A percentile compares a stretch with the other conserved stretches of the same genome.
Conservation (phyloP, 2,329 filamentous ascomycete genomes). For the Penicillium sp. region DNA sequence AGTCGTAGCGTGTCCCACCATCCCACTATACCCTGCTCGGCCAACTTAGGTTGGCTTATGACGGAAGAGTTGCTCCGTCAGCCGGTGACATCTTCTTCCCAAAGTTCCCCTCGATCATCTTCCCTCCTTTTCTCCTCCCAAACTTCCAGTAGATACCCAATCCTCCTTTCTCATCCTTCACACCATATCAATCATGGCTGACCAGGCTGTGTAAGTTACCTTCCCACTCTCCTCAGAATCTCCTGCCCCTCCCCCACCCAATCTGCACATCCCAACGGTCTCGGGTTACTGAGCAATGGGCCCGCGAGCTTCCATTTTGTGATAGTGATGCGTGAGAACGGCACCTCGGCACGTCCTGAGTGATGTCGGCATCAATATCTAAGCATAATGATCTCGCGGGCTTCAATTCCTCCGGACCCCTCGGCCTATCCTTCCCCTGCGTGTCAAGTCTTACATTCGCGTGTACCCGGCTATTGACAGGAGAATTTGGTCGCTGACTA, state of each 20-base stretch:
- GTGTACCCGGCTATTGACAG: conserved; percentile 31
- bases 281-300: background rate
- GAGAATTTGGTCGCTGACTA: conserved; percentile 43
- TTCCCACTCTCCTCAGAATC: background rate
- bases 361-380: conserved; percentile 4
- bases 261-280: background rate
- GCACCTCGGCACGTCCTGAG: background rate
- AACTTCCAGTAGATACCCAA: conserved; percentile 16
- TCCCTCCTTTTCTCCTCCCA: conserved; percentile 24
- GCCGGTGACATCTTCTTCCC: conserved; percentile 23
- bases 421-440: background rate
- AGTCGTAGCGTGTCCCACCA: conserved; percentile 22
- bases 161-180: conserved; percentile 16
- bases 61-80: conserved; percentile 40
- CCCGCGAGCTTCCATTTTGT: background rate
- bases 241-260: background rate
- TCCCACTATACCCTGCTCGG: background rate
- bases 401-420: conserved; percentile 8
- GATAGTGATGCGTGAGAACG: background rate
- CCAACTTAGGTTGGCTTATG: conserved; percentile 16
- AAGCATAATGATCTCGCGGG: background rate
- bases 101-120: conserved; percentile 24
- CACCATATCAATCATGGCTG: conserved; percentile 40
- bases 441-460: conserved; percentile 1
- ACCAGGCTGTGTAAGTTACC: conserved; percentile 47